Evolutionary conservation across 306 rosid species (phyloP).

Genomic region (Alnus glutinosa): DNA sequence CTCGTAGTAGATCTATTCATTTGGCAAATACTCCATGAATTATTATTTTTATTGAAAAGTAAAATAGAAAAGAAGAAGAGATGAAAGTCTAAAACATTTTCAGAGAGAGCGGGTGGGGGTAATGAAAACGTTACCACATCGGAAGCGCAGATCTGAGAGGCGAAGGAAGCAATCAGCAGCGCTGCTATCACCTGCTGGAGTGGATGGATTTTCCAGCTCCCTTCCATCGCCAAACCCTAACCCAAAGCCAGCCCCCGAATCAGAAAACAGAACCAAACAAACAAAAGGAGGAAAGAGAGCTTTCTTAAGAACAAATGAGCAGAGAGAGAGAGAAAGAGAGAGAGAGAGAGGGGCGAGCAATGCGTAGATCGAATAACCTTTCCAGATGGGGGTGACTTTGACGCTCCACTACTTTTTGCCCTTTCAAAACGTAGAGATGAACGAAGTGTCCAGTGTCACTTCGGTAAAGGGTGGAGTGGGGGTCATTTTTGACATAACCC

Average conservation of each 20-base stretch:
- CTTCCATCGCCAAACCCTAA: constrained; percentile 7
- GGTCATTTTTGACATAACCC: neutral
- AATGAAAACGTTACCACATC: constrained; percentile 8
- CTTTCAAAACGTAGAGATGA: too few species aligned
- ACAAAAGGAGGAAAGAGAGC: too few species aligned
- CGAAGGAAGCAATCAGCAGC: constrained; percentile 17
- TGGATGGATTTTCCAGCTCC: neutral
- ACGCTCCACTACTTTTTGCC: too few species aligned
- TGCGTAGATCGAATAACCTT: too few species aligned
- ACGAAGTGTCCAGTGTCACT: neutral
- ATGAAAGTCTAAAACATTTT: neutral
- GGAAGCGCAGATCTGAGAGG: constrained; percentile 23
- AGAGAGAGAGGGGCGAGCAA: too few species aligned
- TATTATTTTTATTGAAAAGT: neutral
- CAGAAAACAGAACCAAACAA: neutral
- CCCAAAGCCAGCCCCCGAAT: neutral
- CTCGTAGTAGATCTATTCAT: constrained; percentile 70
- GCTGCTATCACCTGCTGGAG: neutral
- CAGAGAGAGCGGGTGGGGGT: neutral
- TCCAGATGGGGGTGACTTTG: neutral
- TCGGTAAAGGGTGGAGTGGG: neutral
- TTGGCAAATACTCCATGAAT: neutral
- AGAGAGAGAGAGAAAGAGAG: neutral
- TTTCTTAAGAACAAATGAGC: neutral
- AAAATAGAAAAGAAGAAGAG: neutral